Base-by-base conservation (phyloP, 192 early-diverging fungal genomes). In the Linnemannia zychae region DNA sequence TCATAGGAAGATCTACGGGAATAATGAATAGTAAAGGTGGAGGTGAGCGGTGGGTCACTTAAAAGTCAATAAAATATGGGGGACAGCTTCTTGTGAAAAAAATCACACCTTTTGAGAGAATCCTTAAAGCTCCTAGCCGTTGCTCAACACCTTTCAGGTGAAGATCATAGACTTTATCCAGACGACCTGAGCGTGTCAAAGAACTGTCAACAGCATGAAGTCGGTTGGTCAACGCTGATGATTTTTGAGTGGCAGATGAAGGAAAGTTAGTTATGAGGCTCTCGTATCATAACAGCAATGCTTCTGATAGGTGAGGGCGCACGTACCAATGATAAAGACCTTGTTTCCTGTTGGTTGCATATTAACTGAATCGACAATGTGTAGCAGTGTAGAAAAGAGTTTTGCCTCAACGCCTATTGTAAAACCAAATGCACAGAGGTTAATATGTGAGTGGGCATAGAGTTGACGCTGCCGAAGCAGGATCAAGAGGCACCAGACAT, bases 101-200 rank as follows among this genome's bases (percentile, higher is more conserved):
- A 52, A 52, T 0, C 46, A 37, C 89, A 90, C 91, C 76, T 78
- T 87, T 82, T 4, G 89, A 66, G 6, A 91, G 68, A 46, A 91
- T 88, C 46, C 81, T 60, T 37, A 92, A 67, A 34, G 91, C 82
- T 2, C 47, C 48, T 0, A 72, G 74, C 18, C 90, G 79, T 76
- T 92, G 90, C 7, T 83, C 76, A 9, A 87, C 74, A 12, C 82
- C 83, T 71, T 88, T 90, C 20, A 94, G 79, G 48, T 85, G 79
- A 3, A 93, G 40, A 72, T 93, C 91, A 72, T 88, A 80, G 1
- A 88, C 66, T 47, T 75, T 71, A 67, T 92, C 90, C 28, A 94
- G 80, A n/a, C 93, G 81, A 11, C 92, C 92, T n/a, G 93, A 92
- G 7, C 92, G 88, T 68, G 89, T 72, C 34, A 94, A 74, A 12